Base-by-base conservation (phyloP, 495 filamentous ascomycete species). In the Penicillium ochrochloron region DNA sequence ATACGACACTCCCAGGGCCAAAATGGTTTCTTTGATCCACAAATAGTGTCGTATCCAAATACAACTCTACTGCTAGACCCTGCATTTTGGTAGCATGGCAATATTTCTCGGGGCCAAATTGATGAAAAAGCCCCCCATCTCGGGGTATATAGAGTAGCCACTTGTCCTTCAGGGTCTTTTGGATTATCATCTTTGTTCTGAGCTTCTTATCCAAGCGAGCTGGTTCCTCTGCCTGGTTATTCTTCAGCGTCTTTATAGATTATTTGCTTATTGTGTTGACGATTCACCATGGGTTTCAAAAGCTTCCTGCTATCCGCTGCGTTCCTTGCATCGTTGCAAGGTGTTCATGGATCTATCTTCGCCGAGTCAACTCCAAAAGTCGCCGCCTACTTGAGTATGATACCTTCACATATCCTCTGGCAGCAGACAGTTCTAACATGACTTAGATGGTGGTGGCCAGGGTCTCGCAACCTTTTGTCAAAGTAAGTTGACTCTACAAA, bases 391-490 rank as follows among this genome's bases (percentile, higher is more conserved):
- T 37, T 34, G 53, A 37, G 53, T 56, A 56, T 3, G 53, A 52
- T 15, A 12, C 5, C 8, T 31, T n/a, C 25, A 52, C 9, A 56
- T 23, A 6, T 21, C 14, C 1, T 33, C 52, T 21, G 21, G 10
- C 53, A 37, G 11, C 4, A 12, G 2, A 6, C 8, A 15, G 8
- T 14, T 39, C 33, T 53, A 39, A 61, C 35, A 29, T 53, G 17
- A 25, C 35, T 41, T 53, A 61, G 59, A 61, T 41, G 59, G 59
- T 29, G 50, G 31, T 53, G 59, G 48, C 2, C 48, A 51, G 17
- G 48, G 59, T 29, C n/a, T 61, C 15, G 19, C 59, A 35, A 27
- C 48, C 10, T 61, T 34, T 10, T 61, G 59, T 42, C 34, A 29
- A n/a, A 61, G 59, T 61, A 61, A 53, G 59, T 61, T 17, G 14